Base-by-base conservation (phyloP, 2,329 filamentous ascomycete genomes). In the Arthrobotrys megalospora region DNA sequence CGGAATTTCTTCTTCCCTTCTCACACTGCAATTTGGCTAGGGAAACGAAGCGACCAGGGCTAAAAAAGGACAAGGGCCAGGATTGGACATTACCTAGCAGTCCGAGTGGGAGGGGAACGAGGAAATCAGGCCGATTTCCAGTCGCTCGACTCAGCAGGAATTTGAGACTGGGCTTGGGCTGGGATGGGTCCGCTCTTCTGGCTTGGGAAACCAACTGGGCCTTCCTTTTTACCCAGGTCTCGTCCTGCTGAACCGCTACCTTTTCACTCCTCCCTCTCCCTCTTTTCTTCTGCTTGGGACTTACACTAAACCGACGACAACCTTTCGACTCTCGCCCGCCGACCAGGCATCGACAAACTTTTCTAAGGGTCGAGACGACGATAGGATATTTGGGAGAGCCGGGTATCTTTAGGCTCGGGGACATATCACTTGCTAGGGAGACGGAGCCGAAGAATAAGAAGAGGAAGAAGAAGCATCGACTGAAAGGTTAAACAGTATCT, bases 401-500 rank as follows among this genome's bases (percentile, higher is more conserved):
- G 47, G 34, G 21, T 19, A 32, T 14, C 45, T 14, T 34, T 34
- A 34, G 66, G 65, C 73, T 77, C 73, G 73, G 73, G 66, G 73
- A 77, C 50, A 62, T 77, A 52, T 60, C n/a, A 21, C 14, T 6
- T 68, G n/a, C n/a, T 45, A 52, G 62, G 52, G n/a, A 55, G 34
- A 45, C 34, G 14, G 32, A 36, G 24, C 11, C 7, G 11, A 19
- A 45, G 19, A 43, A 4, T 11, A 32, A 52, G 62, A 60, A 6
- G 60, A 52, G n/a, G n/a, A 48, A 41, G 19, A 28, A 53, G 12
- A 48, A 14, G 28, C 19, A 58, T 55, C 24, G 41, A 43, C 47
- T 28, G 58, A 58, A 77, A 77, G 66, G 73, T 69, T 76, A 69
- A 70, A 76, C 43, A 69, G 72, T 60, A 76, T 76, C 72, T 58